Base-by-base conservation (phyloP, 345 rosid genomes). In the Gossypium longicalyx region DNA sequence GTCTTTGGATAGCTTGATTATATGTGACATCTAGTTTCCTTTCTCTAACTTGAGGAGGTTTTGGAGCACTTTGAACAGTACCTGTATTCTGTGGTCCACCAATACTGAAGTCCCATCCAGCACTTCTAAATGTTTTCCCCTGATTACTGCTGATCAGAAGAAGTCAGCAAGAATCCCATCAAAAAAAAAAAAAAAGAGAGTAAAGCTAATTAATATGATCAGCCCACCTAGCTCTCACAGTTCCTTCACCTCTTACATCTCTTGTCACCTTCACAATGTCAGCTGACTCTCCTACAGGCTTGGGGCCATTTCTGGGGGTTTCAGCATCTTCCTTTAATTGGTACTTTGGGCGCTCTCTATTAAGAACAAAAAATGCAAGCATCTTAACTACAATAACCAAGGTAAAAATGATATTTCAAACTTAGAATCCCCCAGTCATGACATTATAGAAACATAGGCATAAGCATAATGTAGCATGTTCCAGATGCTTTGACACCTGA, bases 21-120 rank as follows among this genome's bases (percentile, higher is more conserved):
- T 83, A 82, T 73, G 84, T 73, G 78, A 70, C 76, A 49, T 93
- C 97, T 60, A 83, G 80, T 80, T 85, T 89, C 91, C 83, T 90
- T 86, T 95, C 97, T 88, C 91, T 84, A 74, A 85, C 84, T 81
- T 90, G 98, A 38, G 98, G 97, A 64, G 94, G 97, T 80, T 82
- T 90, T 76, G 83, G 77, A 77, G 86, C 89, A 80, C 88, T 85
- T 77, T 85, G 83, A 56, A 91, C 84, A 20, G 97, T 91, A 75
- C 93, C 97, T 22, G 86, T 81, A 83, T 89, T 69, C 81, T 79
- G 92, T 44, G 87, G 71, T 81, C 91, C 98, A 80, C 98, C 91
- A 77, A 93, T 83, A 83, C 98, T 95, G 86, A 95, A 95, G 85
- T 95, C 97, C 99, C 99, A 95, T 54, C 94, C 99, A 73, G 97